These are phyloP conservation scores for Alternaria sp. DNA, from an alignment of 2,329 filamentous ascomycete genomes.

Conservation along the genomic window DNA sequence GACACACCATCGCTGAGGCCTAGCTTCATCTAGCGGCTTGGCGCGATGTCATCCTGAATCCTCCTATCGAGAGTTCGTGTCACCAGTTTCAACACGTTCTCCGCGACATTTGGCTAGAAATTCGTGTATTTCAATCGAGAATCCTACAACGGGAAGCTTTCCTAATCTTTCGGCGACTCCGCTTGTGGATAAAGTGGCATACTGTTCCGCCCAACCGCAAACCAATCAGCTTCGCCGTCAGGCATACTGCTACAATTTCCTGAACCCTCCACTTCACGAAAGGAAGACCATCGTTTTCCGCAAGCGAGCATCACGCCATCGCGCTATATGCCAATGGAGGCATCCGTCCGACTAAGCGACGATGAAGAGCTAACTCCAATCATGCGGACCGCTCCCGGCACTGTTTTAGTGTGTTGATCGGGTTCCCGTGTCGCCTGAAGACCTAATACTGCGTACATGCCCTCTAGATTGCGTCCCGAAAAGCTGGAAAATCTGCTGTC, in stretches of 20 bases:
- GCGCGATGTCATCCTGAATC: neutral
- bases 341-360: neutral
- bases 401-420: slow-evolving; percentile 1
- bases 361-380: neutral
- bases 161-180: neutral
- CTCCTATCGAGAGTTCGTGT: neutral
- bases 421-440: neutral
- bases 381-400: slow-evolving; percentile 10
- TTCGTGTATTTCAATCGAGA: neutral
- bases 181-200: neutral
- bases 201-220: neutral
- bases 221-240: neutral
- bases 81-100: neutral
- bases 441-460: neutral
- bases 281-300: neutral
- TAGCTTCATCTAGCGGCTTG: neutral
- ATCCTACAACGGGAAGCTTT: neutral
- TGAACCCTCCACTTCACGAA: neutral
- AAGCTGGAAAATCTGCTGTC: neutral
- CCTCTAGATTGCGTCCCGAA: neutral
- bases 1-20: neutral
- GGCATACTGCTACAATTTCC: neutral
- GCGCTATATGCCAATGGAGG: neutral
- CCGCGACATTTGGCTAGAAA: neutral
- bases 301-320: neutral